Evolutionary conservation across 208 protist species (phyloP), one percentile per base, ranked within the genome.

Genomic region (Acanthamoeba castellanii): DNA sequence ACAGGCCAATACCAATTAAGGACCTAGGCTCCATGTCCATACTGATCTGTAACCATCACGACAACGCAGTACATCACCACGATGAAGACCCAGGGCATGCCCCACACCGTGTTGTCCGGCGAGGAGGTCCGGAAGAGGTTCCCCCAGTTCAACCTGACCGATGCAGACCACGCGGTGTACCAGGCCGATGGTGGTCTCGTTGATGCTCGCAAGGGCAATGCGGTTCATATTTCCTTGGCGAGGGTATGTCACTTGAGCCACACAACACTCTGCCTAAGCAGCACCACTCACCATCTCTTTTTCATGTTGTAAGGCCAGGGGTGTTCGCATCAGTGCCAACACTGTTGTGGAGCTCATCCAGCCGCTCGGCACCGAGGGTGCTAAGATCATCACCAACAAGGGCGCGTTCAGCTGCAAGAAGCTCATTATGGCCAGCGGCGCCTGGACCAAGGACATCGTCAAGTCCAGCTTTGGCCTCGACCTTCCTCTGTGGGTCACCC

Each of bases 101-200:
- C 81, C 34, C 81, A 88, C 50, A 64, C 50, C 6, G 81, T 88
- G n/a, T 22, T 88, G 47, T 88, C 81, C 13, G 81, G 81, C 4
- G 50, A 55, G 25, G 81, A 88, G 34, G 81, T 88, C 14, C 61
- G 50, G 81, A 88, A 88, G 81, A 88, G 81, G 81, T 88, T 88
- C 34, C 91, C 91, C 14, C 91, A 94, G 50, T 84, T 94, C 72
- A 81, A 61, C 55, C 42, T 94, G 2, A 94, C 47, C n/a, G 55
- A 81, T 20, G 66, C 64, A 5, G 91, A 94, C 70, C 64, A 70
- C n/a, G 72, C 57, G 11, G 52, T 94, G 45, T 94, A 87, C 47
- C 91, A 94, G 72, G 91, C 91, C n/a, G 91, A 94, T 45, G 91
- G 52, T 64, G 91, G 91, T 27, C 45, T 94, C 22, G 91, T 94